Base-by-base conservation (phyloP, 2,329 filamentous ascomycete species). In the Dactylonectria estremocensis region DNA sequence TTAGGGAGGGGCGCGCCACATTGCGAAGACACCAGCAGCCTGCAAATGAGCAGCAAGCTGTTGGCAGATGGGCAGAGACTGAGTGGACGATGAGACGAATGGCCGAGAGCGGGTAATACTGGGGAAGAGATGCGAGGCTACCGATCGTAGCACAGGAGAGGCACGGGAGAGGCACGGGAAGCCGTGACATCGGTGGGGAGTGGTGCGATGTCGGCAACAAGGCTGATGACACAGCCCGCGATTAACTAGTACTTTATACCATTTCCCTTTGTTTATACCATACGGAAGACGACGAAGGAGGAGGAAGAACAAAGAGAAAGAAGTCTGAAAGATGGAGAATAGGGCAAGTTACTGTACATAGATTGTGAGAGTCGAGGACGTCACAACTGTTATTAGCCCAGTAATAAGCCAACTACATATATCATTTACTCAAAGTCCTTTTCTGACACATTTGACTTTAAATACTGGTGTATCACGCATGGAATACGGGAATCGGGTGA, bases 121-220 rank as follows among this genome's bases (percentile, higher is more conserved):
- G 74, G 74, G 64, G 74, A 75, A 70, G 71, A 57, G 71, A 70
- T 76, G 74, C 72, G 72, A 76, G 67, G 72, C 74, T 76, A 76
- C 24, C 24, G 7, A 7, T 28, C 4, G 24, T 28, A 28, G 24
- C 24, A 28, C 24, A 7, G 24, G 24, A 28, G 70, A 56, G 63
- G 43, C 62, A 68, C 63, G 63, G 71, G 65, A 69, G 70, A 70
- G 56, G 57, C 68, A 74, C 68, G 74, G 55, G 68, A 63, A 69
- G 70, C 59, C 53, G 54, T 67, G 68, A 69, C 73, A 73, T 69
- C 60, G 33, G 74, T 76, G 74, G 74, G 71, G 74, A 76, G 72
- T 76, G 63, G 74, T 76, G 55, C 71, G 70, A 76, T 76, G 70
- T 72, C 66, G 69, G 68, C 40, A 43, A 74, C 70, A 75, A 75